Percentiles rank a stretch among this genome's conserved stretches.
Evolutionary conservation across 208 protist species (phyloP).

Genomic region (Zelonia costaricensis): DNA sequence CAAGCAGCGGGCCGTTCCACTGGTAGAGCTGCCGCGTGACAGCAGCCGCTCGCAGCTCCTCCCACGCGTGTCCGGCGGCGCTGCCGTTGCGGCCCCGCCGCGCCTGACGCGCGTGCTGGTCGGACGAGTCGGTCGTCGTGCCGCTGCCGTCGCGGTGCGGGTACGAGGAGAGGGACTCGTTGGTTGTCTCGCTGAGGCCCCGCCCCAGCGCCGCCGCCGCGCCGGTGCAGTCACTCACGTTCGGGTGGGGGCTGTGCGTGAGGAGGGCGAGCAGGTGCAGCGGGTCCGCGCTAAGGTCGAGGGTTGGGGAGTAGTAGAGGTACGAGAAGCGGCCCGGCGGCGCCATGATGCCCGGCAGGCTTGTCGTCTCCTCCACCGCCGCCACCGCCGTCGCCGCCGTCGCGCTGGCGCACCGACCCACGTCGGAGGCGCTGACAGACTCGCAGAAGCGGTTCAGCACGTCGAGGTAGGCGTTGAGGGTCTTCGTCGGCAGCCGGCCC

Average conservation of each 20-base stretch:
- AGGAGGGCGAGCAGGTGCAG: slow-evolving; percentile 32
- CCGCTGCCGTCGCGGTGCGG: neutral
- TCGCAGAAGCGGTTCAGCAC: slow-evolving; percentile 63
- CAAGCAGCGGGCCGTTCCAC: slow-evolving; percentile 31
- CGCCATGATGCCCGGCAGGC: slow-evolving; percentile 18
- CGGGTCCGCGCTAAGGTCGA: slow-evolving; percentile 62
- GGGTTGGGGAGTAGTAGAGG: slow-evolving; percentile 70
- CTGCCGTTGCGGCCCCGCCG: too few relatives aligned
- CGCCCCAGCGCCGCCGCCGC: neutral
- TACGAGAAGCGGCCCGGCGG: slow-evolving; percentile 33
- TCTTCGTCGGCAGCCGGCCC: slow-evolving; percentile 32
- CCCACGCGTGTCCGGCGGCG: neutral
- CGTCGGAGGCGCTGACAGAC: slow-evolving; percentile 23
- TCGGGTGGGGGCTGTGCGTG: slow-evolving; percentile 11
- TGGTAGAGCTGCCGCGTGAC: slow-evolving; percentile 26
- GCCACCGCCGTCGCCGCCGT: neutral
- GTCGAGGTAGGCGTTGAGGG: slow-evolving; percentile 44
- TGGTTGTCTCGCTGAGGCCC: neutral
- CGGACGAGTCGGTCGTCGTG: neutral
- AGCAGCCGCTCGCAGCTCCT: slow-evolving; percentile 9
- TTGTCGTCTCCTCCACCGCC: neutral
- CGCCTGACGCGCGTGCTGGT: too few relatives aligned
- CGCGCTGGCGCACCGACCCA: slow-evolving; percentile 1
- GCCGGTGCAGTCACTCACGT: neutral
- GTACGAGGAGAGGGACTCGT: neutral